These are phyloP conservation scores for Fusarium sp. DNA, from an alignment of 2,329 filamentous ascomycete genomes.

Conservation along the genomic window DNA sequence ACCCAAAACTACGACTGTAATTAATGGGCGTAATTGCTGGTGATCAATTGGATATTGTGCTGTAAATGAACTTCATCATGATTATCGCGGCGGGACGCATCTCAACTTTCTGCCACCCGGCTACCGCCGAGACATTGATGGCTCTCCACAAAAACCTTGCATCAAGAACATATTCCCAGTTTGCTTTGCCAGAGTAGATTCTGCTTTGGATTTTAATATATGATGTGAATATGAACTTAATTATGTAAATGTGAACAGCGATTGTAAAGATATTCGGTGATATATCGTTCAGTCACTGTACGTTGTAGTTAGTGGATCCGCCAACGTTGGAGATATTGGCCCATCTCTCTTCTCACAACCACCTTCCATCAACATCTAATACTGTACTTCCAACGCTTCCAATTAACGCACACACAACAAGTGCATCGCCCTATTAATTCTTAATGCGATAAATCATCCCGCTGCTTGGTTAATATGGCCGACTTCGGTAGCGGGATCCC, in stretches of 20 bases:
- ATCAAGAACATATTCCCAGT: conserved; percentile 22
- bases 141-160: conserved; percentile 35
- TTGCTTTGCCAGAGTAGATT: conserved; percentile 3
- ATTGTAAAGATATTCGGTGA: background rate
- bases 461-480: conserved; percentile 48
- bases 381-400: conserved; percentile 2
- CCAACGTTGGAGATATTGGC: conserved; percentile 18
- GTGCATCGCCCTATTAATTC: conserved; percentile 2
- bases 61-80: conserved; percentile 10
- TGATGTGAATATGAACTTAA: background rate
- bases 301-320: conserved; percentile 36
- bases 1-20: conserved; percentile 30
- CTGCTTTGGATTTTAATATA: background rate
- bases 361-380: conserved; percentile 27
- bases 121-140: conserved; percentile 41
- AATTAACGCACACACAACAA: background rate
- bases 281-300: conserved; percentile 14
- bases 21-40: conserved; percentile 16
- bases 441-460: conserved; percentile 35
- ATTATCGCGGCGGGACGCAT: conserved; percentile 25
- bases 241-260: background rate
- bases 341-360: conserved; percentile 28
- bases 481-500: conserved; percentile 53
- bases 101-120: conserved; percentile 43
- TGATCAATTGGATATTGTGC: conserved; percentile 15